Base-by-base conservation (phyloP, 768 basidiomycete species). In the Paxillus rubicundulus region DNA sequence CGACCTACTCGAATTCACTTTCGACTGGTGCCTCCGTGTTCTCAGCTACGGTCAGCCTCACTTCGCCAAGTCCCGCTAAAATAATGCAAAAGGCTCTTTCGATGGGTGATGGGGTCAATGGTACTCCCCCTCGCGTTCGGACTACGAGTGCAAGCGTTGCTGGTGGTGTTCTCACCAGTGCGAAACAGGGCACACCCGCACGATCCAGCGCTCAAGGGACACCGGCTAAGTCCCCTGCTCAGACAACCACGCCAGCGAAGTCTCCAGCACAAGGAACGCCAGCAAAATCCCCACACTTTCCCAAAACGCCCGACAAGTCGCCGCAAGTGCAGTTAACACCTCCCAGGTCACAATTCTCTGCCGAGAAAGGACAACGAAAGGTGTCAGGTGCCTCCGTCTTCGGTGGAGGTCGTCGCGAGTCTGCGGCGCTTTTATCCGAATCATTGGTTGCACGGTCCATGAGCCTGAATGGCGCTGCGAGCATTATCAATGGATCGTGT, bases 31-130 rank as follows among this genome's bases (percentile, higher is more conserved):
- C 52, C 21, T 40, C 56, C 2, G 34, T 20, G 27, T 37, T 57
- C 36, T 71, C 74, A 10, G 74, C 72, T 21, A 63, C 73, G 10
- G 72, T 73, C 18, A 73, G 68, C 50, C 56, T 76, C 14, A 72
- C 75, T 4, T 71, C 73, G 9, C 74, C 77, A 2, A 74, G 68
- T 55, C 74, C 77, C 17, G 59, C 46, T 65, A 72, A 53, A 56
- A 66, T 37, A 55, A 65, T 48, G 55, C 55, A 54, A 30, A 50
- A 68, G 13, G 60, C 66, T 3, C 58, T 67, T 6, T 71, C 72
- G 14, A 68, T 56, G 38, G 47, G 45, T 16, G 54, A 58, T 1
- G 51, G 52, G 18, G 54, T 9, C 1, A 48, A 14, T 17, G 32
- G 9, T 13, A 7, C 21, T 2, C 56, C 58, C 13, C 40, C 62